Base-by-base conservation (phyloP, 208 protist species). In the Crithidia sp. region DNA sequence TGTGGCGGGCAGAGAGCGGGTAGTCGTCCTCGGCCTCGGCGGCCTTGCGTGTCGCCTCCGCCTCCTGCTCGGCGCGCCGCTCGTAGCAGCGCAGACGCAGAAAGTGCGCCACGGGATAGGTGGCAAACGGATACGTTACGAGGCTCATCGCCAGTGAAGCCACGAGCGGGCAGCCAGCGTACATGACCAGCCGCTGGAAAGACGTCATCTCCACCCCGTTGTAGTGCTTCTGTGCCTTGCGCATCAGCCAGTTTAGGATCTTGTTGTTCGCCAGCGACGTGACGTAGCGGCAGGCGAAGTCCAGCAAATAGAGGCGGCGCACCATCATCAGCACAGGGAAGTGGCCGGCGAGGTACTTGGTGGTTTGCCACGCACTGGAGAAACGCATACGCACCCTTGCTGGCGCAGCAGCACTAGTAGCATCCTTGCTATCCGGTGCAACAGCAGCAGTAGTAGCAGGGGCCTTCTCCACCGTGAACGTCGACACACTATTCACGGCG, bases 101-200 rank as follows among this genome's bases (percentile, higher is more conserved):
- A 53, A 85, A 85, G 67, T 85, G 81, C 36, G 63, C 65, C n/a
- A 82, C 63, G 13, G 68, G 61, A 45, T 76, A 82, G 41, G 56
- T 75, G 8, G 70, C 69, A 16, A 82, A 36, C 13, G 76, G 76
- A 39, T 81, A 81, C 10, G 81, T 85, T 41, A 85, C 9, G 47
- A 68, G 16, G 57, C 52, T 55, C n/a, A 69, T 45, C 28, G 39
- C 39, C 16, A 85, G 54, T 19, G 75, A 82, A 6, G 76, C 67
- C 9, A 76, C 5, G 13, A 80, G 71, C 52, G 81, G 81, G 67
- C 57, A 79, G 50, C 76, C 66, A 28, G 50, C 68, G 52, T 63
- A 71, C 62, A 76, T 43, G n/a, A 74, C 43, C 41, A 83, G 13
- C 12, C 60, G 52, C 50, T 67, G 57, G 44, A 67, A 67, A 14